Evolutionary conservation across 129 eudicot genomes (phyloP), one percentile per base, ranked within the genome.

Genomic region (Rutidosis leptorrhynchoides): DNA sequence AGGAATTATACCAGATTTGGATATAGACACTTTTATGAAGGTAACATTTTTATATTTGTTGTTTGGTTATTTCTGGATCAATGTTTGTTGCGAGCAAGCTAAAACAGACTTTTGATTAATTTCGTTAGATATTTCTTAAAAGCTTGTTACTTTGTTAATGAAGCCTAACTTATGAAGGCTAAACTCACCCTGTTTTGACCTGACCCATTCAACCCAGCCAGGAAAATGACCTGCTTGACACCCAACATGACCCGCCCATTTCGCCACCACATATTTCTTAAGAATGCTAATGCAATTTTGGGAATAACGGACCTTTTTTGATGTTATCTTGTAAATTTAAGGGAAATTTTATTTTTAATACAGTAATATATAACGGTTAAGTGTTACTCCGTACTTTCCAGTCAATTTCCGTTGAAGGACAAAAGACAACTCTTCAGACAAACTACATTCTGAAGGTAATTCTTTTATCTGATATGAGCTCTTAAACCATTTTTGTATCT

Each of bases 11-110:
- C 89, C 89, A 14, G 85, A 83, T 59, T 79, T 81, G 40, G 83
- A 83, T 63, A 59, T 83, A 52, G 89, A 83, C 48, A 78, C 81
- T 29, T 83, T 73, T 68, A 83, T 83, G 89, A 83, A 83, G 87
- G 83, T 82, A 75, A 2, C 1, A 10, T 49, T 17, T 24, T n/a
- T 2, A 21, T 65, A 43, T 51, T 29, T 66, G 12, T 14, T 54
- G 12, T 40, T 46, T 15, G 19, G 35, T 32, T 65, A 49, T 29
- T 67, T 12, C 30, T 32, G 21, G 4, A 37, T 11, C n/a, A 25
- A 12, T 21, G 5, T 27, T 25, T 12, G 51, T 15, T 12, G 51
- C 8, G 21, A 3, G 1, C 9, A 15, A 17, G 8, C 5, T 11
- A 45, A 45, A 7, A 48, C 19, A 15, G 16, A 11, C 22, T 48